Percentiles rank a stretch among this genome's conserved stretches.
Evolutionary conservation across 768 basidiomycete species (phyloP).

Genomic region (Cubamyces sp.): DNA sequence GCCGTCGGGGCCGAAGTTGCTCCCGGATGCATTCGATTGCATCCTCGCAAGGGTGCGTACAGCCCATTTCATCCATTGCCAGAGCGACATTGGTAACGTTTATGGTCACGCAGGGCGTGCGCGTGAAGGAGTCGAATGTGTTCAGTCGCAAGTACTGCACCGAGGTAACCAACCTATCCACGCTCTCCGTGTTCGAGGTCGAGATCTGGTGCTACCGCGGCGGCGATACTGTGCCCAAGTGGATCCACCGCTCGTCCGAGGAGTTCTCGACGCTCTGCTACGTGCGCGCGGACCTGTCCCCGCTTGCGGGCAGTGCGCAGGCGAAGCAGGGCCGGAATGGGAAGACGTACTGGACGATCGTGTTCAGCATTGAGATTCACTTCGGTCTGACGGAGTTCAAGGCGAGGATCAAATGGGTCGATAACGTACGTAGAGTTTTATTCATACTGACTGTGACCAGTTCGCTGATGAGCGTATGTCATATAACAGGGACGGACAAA

Average conservation of each 20-base stretch:
- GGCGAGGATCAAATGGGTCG: conserved; percentile 82
- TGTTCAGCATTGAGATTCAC: conserved; percentile 83
- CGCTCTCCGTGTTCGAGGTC: conserved; percentile 80
- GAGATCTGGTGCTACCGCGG: conserved; percentile 86
- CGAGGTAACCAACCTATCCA: conserved; percentile 74
- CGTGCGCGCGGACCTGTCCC: conserved; percentile 77
- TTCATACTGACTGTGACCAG: conserved; percentile 2
- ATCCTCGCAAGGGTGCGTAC: conserved; percentile 67
- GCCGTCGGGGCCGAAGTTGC: conserved; percentile 75
- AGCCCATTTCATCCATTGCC: conserved; percentile 5
- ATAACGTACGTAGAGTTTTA: conserved; percentile 56
- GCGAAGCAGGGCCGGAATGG: conserved; percentile 65
- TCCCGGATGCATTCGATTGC: conserved; percentile 84
- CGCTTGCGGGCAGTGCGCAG: conserved; percentile 70
- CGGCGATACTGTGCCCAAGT: conserved; percentile 69
- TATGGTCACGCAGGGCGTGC: conserved; percentile 52
- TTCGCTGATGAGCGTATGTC: conserved; percentile 7
- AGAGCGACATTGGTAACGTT: background rate
- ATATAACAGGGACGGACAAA: conserved; percentile 60
- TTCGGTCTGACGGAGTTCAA: conserved; percentile 84
- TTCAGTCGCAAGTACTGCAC: conserved; percentile 85
- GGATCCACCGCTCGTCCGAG: conserved; percentile 68
- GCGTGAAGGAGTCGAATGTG: conserved; percentile 81
- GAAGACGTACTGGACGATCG: conserved; percentile 81
- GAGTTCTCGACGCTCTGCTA: conserved; percentile 78